Conservation (phyloP, 2,329 filamentous ascomycete species). For the Fusarium concolor region DNA sequence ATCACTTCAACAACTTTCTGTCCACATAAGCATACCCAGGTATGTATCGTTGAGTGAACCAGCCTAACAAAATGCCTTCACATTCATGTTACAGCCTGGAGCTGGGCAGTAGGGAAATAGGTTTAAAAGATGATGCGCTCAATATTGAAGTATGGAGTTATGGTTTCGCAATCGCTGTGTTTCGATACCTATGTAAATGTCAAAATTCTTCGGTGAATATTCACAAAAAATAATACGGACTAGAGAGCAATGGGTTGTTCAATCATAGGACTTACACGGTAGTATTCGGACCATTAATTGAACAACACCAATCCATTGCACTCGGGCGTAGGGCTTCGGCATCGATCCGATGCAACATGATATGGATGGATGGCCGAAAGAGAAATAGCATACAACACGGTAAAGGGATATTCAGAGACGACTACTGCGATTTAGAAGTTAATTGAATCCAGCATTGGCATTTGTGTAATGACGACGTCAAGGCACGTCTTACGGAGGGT, state of each 20-base stretch:
- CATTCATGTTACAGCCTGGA: background rate
- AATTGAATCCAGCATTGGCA: background rate
- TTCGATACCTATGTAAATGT: background rate
- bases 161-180: background rate
- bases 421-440: background rate
- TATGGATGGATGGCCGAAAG: slow-evolving; percentile 9
- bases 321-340: slow-evolving; percentile 40
- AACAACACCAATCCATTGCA: slow-evolving; percentile 25
- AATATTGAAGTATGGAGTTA: no score
- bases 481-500: slow-evolving; percentile 9
- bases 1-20: background rate
- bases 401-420: background rate
- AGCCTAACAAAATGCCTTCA: background rate
- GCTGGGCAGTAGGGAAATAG: no score
- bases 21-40: no score
- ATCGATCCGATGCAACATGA: slow-evolving; percentile 19
- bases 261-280: background rate
- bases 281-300: background rate
- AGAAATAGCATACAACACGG: background rate
- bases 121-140: background rate
- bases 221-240: background rate
- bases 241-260: background rate
- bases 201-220: background rate
- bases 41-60: no score
- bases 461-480: slow-evolving; percentile 19